These are phyloP conservation scores for Paralagenidium karlingii DNA, from an alignment of 352 stramenopile genomes.

Conservation along the genomic window DNA sequence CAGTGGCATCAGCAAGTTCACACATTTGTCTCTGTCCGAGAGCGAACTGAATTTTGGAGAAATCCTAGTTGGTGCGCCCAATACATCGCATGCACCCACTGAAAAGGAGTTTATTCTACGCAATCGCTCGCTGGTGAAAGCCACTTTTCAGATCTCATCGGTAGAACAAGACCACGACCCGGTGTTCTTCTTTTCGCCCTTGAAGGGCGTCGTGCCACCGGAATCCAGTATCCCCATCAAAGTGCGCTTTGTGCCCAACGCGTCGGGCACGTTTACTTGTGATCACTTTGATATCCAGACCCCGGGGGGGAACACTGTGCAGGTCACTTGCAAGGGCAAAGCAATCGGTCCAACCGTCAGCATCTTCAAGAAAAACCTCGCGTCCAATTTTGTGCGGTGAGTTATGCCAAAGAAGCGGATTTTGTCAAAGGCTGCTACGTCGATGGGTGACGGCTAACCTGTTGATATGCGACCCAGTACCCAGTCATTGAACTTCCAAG, in stretches of 20 bases:
- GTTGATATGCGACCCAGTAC: conserved; percentile 9
- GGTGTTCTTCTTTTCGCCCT: conserved; percentile 75
- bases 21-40: conserved; percentile 73
- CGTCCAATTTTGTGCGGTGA: conserved; percentile 43
- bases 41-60: conserved; percentile 76
- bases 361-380: conserved; percentile 74
- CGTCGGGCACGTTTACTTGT: conserved; percentile 77
- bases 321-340: conserved; percentile 53
- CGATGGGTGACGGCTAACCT: no score
- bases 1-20: conserved; percentile 83
- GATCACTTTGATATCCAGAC: conserved; percentile 87
- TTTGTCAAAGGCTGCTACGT: no score
- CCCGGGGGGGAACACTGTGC: conserved; percentile 72
- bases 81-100: conserved; percentile 22
- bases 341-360: conserved; percentile 48
- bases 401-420: background rate
- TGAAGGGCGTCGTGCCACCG: conserved; percentile 48
- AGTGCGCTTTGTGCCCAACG: conserved; percentile 70
- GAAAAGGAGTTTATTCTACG: conserved; percentile 77
- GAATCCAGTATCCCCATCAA: conserved; percentile 57
- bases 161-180: conserved; percentile 79
- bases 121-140: conserved; percentile 86
- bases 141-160: conserved; percentile 52
- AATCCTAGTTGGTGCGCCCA: conserved; percentile 46
- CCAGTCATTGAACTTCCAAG: conserved; percentile 83